Evolutionary conservation across 768 basidiomycete genomes (phyloP).

Genomic region (Trametes gibbosa): DNA sequence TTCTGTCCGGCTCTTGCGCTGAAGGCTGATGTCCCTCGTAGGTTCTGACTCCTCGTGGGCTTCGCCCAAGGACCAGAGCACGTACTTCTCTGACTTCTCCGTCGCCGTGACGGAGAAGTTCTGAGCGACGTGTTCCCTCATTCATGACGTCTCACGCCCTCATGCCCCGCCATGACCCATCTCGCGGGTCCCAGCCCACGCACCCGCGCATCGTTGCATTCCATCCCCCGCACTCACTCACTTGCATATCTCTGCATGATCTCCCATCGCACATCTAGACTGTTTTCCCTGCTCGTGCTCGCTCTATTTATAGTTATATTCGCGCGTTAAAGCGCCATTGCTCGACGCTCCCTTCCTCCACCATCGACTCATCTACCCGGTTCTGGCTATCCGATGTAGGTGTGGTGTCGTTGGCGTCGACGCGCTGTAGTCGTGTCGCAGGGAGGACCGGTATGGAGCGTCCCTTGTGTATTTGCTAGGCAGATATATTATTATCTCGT

Average conservation of each 20-base stretch:
- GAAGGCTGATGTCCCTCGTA: constrained; percentile 13
- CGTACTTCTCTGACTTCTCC: constrained; percentile 70
- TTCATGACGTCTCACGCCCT: neutral
- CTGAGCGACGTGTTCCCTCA: constrained; percentile 22
- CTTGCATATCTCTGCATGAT: neutral
- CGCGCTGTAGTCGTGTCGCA: constrained; percentile 10
- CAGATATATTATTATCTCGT: constrained; percentile 9
- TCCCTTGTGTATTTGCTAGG: constrained; percentile 5
- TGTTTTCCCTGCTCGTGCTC: neutral
- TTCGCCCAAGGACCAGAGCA: constrained; percentile 56
- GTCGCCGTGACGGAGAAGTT: constrained; percentile 53
- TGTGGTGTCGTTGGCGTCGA: constrained; percentile 9
- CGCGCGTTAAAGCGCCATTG: constrained; percentile 9
- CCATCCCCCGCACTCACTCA: neutral
- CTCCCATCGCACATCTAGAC: neutral
- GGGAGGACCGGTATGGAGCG: constrained; percentile 4
- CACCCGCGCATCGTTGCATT: neutral
- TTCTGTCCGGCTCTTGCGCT: constrained; percentile 1
- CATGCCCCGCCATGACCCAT: constrained; percentile 6
- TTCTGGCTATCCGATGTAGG: constrained; percentile 7
- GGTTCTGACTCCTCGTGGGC: constrained; percentile 51
- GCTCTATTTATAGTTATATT: neutral
- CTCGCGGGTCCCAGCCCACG: neutral
- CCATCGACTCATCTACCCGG: neutral
- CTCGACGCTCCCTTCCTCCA: constrained; percentile 17